Base-by-base conservation (phyloP, 352 stramenopile species). In the Phytophthora boehmeriae region DNA sequence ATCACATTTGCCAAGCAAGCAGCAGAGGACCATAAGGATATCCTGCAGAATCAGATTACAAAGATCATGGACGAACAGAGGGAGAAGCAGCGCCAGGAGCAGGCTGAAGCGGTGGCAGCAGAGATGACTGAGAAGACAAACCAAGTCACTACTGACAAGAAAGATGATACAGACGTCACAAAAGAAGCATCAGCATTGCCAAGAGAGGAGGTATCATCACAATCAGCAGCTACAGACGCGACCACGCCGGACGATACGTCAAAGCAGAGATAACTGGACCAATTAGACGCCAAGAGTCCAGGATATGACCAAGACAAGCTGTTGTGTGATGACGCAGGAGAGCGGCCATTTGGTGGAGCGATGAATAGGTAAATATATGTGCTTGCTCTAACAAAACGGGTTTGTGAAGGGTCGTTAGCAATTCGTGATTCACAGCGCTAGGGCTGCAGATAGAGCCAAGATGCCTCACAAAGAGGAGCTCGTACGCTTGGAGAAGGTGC, bases 401-500 rank as follows among this genome's bases (percentile, higher is more conserved):
- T 30, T 30, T n/a, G 57, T 42, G 64, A 68, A 64, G 58, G 64
- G 58, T 68, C 63, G 54, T 32, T 57, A 17, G 41, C 22, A 6
- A 27, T 25, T 46, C 6, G 53, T 57, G 32, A 45, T 49, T 23
- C 14, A 57, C 43, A 34, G n/a, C 2, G 27, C 17, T 49, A 47
- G 16, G 19, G 41, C 42, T 60, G 45, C 39, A 46, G 32, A 19
- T 13, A 35, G 42, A 19, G 43, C 17, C 13, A 67, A 65, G 34
- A 71, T 76, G 59, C 68, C 52, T 23, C 65, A 74, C 41, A 64
- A 83, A 9, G 88, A 95, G 38, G 80, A 94, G 43, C 78, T 97
- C 58, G 84, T 96, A 59, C 86, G 89, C 41, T 70, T 97, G 43
- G 86, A 95, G 54, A 93, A 92, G 58, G 84, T 96, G 48, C 75